These are phyloP conservation scores for Periconia digitata DNA, from an alignment of 2,329 filamentous ascomycete genomes.

Conservation along the genomic window DNA sequence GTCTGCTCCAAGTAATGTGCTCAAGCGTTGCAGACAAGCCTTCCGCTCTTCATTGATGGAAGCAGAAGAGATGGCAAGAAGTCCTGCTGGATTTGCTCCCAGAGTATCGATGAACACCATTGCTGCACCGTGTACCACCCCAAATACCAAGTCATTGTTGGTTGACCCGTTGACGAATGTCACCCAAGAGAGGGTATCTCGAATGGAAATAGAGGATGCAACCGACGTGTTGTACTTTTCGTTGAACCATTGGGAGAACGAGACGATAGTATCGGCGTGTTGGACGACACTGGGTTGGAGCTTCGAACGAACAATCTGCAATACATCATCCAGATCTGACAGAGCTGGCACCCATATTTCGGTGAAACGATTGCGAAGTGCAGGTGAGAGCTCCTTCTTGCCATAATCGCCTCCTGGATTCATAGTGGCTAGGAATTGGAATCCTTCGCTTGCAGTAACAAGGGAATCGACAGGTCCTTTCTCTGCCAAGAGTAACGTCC, in stretches of 20 bases:
- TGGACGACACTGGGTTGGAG: slow-evolving; percentile 58
- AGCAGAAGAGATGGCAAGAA: slow-evolving; percentile 71
- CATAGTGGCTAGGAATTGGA: slow-evolving; percentile 98
- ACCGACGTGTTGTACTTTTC: slow-evolving; percentile 73
- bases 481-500: slow-evolving; percentile 86
- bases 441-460: slow-evolving; percentile 73
- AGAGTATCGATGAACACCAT: slow-evolving; percentile 96
- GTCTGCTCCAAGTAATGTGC: slow-evolving; percentile 65
- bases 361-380: slow-evolving; percentile 92
- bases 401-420: slow-evolving; percentile 98
- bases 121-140: slow-evolving; percentile 80
- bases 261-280: slow-evolving; percentile 71
- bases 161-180: slow-evolving; percentile 79
- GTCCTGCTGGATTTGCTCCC: slow-evolving; percentile 88
- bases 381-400: slow-evolving; percentile 95
- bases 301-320: slow-evolving; percentile 82
- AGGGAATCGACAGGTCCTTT: slow-evolving; percentile 86
- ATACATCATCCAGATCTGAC: slow-evolving; percentile 80
- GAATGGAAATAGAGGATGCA: slow-evolving; percentile 79
- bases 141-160: slow-evolving; percentile 51
- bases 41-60: slow-evolving; percentile 71
- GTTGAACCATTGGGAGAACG: slow-evolving; percentile 93
- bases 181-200: slow-evolving; percentile 91
- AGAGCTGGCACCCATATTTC: slow-evolving; percentile 97
- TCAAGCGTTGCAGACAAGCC: slow-evolving; percentile 72